Evolutionary conservation across 1,139 yeast genomes (phyloP), one percentile per base, ranked within the genome.

Genomic region (Kodamaea ohmeri): DNA sequence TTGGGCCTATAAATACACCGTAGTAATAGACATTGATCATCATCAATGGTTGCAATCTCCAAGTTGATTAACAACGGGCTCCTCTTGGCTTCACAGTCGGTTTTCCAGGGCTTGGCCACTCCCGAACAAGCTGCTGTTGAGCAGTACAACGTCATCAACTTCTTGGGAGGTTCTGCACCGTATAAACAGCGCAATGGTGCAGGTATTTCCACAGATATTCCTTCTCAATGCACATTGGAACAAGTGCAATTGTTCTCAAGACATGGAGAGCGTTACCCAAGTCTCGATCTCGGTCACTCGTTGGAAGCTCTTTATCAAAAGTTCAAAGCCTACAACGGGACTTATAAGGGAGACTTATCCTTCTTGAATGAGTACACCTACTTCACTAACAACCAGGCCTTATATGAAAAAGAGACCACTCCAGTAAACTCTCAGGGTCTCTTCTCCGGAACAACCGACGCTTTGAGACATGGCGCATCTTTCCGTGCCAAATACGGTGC

Each of bases 251-350:
- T 78, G 43, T 60, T 78, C 36, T 68, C 74, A 41, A 73, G 92
- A 53, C 92, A 84, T 50, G 92, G 90, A 11, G 89, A 82, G 53
- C 65, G 92, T 50, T 83, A 68, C 54, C 88, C 87, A 34, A 46
- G 53, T 31, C 41, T 40, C 17, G 41, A 25, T 6, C 31, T 24
- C 3, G 53, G 51, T 4, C 21, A 30, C n/a, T 31, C 11, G 24
- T 35, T 40, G 29, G 48, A 57, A 33, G 47, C 48, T 6, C 41
- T 60, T 25, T 39, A 50, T 39, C 32, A 46, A 7, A 59, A 56
- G 40, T 49, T 61, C 36, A 34, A 50, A 36, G 36, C 45, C 12
- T 56, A 55, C 44, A 54, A 57, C 26, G 48, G 52, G 1, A 58
- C 61, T 2, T 56, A 60, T 41, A 53, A 52, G 36, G 71, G 71